phyloP scores from a whole-genome alignment of 805 yeast species.

The Ogataea dorogensis region DNA sequence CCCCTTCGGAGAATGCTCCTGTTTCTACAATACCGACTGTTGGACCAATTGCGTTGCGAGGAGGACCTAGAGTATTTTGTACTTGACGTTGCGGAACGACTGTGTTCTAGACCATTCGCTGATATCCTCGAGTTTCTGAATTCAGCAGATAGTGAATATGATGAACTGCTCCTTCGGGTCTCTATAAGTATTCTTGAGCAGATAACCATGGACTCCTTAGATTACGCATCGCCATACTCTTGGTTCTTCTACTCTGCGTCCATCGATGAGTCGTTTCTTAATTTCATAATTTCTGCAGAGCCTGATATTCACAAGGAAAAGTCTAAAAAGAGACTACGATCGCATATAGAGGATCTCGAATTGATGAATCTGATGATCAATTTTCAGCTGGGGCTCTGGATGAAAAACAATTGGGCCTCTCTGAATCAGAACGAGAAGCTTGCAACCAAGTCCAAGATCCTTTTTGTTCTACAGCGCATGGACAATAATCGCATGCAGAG shows the following conservation, averaged over 20 bases:
- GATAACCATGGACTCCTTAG: conserved; percentile 12
- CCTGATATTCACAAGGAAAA: conserved; percentile 7
- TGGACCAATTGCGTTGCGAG: background rate
- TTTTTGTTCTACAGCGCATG: conserved; percentile 6
- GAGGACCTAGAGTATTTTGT: conserved; percentile 7
- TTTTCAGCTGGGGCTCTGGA: conserved; percentile 18
- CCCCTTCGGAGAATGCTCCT: conserved; percentile 15
- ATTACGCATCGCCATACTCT: conserved; percentile 5
- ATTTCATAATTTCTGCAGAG: conserved; percentile 10
- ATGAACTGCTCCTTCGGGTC: conserved; percentile 11
- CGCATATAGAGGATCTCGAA: conserved; percentile 1
- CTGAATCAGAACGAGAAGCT: conserved; percentile 1
- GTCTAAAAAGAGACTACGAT: background rate
- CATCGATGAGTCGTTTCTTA: conserved; percentile 9
- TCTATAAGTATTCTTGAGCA: conserved; percentile 13
- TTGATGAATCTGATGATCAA: conserved; percentile 13
- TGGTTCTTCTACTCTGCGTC: conserved; percentile 15
- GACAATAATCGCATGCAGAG: conserved; percentile 11
- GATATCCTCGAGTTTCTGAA: conserved; percentile 19
- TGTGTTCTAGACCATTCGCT: conserved; percentile 1
- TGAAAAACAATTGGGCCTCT: conserved; percentile 14
- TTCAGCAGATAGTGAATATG: conserved; percentile 1
- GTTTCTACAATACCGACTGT: conserved; percentile 8
- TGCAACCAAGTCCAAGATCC: conserved; percentile 3
- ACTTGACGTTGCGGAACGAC: conserved; percentile 8